These are phyloP conservation scores for Amanita inopinata DNA, from an alignment of 768 basidiomycete genomes.

Conservation along the genomic window DNA sequence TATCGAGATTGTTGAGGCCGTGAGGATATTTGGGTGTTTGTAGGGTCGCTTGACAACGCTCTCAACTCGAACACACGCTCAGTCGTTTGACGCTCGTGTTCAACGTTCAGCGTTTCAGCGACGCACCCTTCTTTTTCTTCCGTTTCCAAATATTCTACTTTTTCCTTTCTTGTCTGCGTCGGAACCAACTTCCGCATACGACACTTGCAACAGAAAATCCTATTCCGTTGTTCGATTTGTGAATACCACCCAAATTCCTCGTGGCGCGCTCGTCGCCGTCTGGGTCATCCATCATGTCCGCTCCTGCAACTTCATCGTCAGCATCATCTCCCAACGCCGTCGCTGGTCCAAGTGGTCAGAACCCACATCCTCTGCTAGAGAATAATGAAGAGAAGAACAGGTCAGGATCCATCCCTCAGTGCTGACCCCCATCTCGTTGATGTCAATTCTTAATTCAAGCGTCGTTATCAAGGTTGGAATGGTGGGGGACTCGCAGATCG, in stretches of 20 bases:
- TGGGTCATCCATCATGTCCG: slow-evolving; percentile 31
- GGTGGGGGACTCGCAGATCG: slow-evolving; percentile 99
- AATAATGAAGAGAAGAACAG: slow-evolving; percentile 73
- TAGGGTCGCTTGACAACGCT: too few relatives aligned
- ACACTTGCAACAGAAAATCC: slow-evolving; percentile 14
- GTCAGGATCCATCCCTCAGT: slow-evolving; percentile 20
- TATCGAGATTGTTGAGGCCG: too few relatives aligned
- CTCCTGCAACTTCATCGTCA: slow-evolving; percentile 35
- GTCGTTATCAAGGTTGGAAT: slow-evolving; percentile 98
- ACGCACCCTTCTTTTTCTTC: background rate
- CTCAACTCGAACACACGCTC: background rate
- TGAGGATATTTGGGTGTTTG: too few relatives aligned
- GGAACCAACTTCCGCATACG: slow-evolving; percentile 12
- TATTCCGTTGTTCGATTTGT: slow-evolving; percentile 8
- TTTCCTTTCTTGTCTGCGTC: slow-evolving; percentile 22
- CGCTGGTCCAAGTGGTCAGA: slow-evolving; percentile 45
- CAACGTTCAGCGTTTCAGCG: background rate
- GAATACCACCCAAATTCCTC: slow-evolving; percentile 14
- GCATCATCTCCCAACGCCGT: slow-evolving; percentile 33
- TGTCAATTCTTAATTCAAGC: slow-evolving; percentile 29
- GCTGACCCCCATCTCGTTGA: slow-evolving; percentile 4
- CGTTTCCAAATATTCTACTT: slow-evolving; percentile 25
- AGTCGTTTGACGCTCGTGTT: background rate
- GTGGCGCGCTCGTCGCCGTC: slow-evolving; percentile 8
- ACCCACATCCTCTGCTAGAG: slow-evolving; percentile 37